Percentiles rank a stretch among this genome's conserved stretches.
Conservation (phyloP, 768 basidiomycete genomes). For the Trametes cingulata region DNA sequence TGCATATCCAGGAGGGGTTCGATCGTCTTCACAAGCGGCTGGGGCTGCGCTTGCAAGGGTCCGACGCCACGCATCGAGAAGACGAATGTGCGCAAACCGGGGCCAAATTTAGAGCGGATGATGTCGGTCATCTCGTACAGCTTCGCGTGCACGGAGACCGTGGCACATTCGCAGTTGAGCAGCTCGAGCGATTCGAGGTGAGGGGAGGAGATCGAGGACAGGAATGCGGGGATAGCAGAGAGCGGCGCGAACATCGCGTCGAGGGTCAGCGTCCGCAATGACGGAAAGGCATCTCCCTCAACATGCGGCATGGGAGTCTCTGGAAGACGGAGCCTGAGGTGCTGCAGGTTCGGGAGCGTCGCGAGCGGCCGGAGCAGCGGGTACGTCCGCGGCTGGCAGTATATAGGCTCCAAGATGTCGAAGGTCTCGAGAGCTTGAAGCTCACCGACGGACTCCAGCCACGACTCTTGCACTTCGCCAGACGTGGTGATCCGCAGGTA, state of each 20-base stretch:
- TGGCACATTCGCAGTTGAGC: slow-evolving; percentile 8
- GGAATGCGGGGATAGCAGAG: neutral
- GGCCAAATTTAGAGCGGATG: slow-evolving; percentile 3
- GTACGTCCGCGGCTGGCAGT: neutral
- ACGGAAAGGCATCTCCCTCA: neutral
- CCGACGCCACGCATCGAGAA: slow-evolving; percentile 1
- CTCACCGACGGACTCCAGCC: neutral
- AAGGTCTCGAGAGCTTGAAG: neutral
- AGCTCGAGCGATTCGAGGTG: neutral
- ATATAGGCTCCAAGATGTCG: slow-evolving; percentile 3
- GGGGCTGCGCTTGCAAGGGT: neutral
- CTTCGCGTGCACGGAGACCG: neutral
- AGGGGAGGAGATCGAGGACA: slow-evolving; percentile 6
- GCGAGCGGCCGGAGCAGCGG: neutral
- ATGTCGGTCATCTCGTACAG: slow-evolving; percentile 5
- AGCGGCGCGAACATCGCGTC: slow-evolving; percentile 11
- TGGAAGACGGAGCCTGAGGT: slow-evolving; percentile 5
- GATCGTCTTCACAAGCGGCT: slow-evolving; percentile 1
- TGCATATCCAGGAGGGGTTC: slow-evolving; percentile 13
- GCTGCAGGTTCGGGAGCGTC: neutral
- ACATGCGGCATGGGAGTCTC: neutral
- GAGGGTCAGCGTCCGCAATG: slow-evolving; percentile 10
- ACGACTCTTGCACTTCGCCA: slow-evolving; percentile 1
- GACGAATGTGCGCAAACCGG: neutral
- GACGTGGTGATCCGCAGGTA: slow-evolving; percentile 10